phyloP scores from a whole-genome alignment of 805 yeast genomes.

The Barnettozyma californica region DNA sequence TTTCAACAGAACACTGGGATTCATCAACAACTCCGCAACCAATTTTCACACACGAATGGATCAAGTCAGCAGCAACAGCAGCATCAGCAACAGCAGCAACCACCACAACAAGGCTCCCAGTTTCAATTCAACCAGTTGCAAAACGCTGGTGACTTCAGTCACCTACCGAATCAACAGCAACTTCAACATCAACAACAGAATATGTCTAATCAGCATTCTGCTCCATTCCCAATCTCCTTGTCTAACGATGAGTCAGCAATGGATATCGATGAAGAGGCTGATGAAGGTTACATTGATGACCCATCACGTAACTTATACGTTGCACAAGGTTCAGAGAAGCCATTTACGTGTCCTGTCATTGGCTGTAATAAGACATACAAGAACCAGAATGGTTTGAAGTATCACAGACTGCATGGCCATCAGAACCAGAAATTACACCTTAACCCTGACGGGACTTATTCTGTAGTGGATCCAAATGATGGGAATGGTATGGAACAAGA shows the following conservation, averaged over 20 bases:
- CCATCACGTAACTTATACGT: slow-evolving; percentile 94
- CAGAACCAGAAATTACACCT: slow-evolving; percentile 89
- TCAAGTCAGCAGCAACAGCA: slow-evolving; percentile 7
- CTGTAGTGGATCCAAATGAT: slow-evolving; percentile 91
- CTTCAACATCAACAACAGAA: slow-evolving; percentile 15
- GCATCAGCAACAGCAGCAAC: not conserved
- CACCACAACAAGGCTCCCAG: slow-evolving; percentile 3
- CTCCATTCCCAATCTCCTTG: slow-evolving; percentile 31
- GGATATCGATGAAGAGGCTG: slow-evolving; percentile 48
- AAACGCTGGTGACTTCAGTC: slow-evolving; percentile 4
- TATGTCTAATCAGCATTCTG: slow-evolving; percentile 16
- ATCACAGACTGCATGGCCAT: slow-evolving; percentile 94
- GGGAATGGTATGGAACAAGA: slow-evolving; percentile 95
- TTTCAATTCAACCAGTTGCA: slow-evolving; percentile 6
- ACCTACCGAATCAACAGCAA: slow-evolving; percentile 10
- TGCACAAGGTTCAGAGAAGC: slow-evolving; percentile 89
- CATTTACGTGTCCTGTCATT: slow-evolving; percentile 95
- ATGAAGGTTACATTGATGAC: slow-evolving; percentile 85
- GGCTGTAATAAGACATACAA: slow-evolving; percentile 98
- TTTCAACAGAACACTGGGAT: slow-evolving; percentile 18
- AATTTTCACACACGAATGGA: slow-evolving; percentile 5
- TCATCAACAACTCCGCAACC: slow-evolving; percentile 16
- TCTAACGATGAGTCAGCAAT: slow-evolving; percentile 25
- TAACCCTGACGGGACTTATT: slow-evolving; percentile 88
- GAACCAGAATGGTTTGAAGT: slow-evolving; percentile 95